Percentiles rank a stretch among this genome's conserved stretches.
phyloP scores from a whole-genome alignment of 768 basidiomycete species.

The Gautieria morchelliformis region DNA sequence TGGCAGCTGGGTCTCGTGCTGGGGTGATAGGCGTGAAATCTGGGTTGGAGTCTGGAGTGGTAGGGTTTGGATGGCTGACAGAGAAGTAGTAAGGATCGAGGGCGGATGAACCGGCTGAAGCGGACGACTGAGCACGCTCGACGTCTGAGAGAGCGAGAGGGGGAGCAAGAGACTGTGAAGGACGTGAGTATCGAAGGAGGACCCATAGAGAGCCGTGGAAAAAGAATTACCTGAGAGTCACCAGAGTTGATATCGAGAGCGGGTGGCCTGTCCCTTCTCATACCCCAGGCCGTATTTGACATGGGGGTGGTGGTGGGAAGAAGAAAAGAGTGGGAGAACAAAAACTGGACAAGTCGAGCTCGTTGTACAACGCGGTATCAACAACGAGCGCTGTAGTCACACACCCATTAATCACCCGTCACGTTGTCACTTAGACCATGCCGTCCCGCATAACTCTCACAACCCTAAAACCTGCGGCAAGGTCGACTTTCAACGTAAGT shows the following conservation, averaged over 20 bases:
- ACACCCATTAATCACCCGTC: not conserved
- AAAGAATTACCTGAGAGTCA: slow-evolving; percentile 26
- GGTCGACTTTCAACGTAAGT: slow-evolving; percentile 59
- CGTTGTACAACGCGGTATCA: slow-evolving; percentile 5
- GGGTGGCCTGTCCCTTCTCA: slow-evolving; percentile 43
- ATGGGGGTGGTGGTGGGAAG: not conserved
- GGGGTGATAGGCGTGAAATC: slow-evolving; percentile 57
- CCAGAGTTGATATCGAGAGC: slow-evolving; percentile 36
- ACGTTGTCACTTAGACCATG: slow-evolving; percentile 1
- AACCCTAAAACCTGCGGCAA: slow-evolving; percentile 59
- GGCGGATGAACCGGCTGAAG: slow-evolving; percentile 43
- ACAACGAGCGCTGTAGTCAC: slow-evolving; percentile 3
- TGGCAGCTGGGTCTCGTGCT: slow-evolving; percentile 62
- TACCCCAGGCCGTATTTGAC: slow-evolving; percentile 14
- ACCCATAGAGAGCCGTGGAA: slow-evolving; percentile 12
- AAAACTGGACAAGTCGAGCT: not conserved
- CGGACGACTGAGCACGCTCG: slow-evolving; percentile 61
- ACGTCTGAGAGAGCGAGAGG: slow-evolving; percentile 34
- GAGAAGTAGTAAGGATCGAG: slow-evolving; percentile 88
- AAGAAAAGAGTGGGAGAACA: not conserved
- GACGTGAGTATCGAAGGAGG: slow-evolving; percentile 10
- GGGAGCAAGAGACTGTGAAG: slow-evolving; percentile 23
- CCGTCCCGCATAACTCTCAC: slow-evolving; percentile 32
- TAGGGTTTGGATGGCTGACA: slow-evolving; percentile 40
- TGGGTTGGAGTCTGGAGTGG: slow-evolving; percentile 47